Evolutionary conservation across 768 basidiomycete species (phyloP), one percentile per base, ranked within the genome.

Genomic region (Flagelloscypha sp.): DNA sequence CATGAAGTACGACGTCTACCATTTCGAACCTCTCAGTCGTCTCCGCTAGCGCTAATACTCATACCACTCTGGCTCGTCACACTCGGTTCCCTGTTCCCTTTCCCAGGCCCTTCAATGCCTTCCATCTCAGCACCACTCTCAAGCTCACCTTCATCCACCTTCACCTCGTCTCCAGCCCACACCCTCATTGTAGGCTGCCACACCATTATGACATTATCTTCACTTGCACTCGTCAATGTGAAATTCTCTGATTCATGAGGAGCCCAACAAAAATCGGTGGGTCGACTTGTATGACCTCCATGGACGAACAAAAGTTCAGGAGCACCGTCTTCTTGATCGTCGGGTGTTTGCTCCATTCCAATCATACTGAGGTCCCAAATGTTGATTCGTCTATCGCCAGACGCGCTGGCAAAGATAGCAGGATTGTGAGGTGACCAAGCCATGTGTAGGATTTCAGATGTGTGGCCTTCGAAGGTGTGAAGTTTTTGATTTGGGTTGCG

Each of bases 261-360:
- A n/a, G 84, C 89, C 95, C 95, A 98, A 50, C 82, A 84, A 56
- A 98, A 81, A 59, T 99, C 95, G 1, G 87, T 85, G 2, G 90
- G 90, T 22, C 87, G 77, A 19, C 88, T 74, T 3, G 87, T 90
- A 48, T 90, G 87, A 76, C 84, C 95, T 47, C 95, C 95, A 47
- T 99, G 95, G 30, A 97, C 74, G 57, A 99, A 99, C 45, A 98
- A 59, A 39, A 98, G 61, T 57, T 99, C 95, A 1, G 95, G 95
- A 11, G 95, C 92, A 1, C 95, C 95, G 50, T 99, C 95, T 55
- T 99, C 95, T 40, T 90, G 86, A 52, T 99, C 95, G 46, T 99
- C 95, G 3, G 94, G 95, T 2, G 89, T 87, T 57, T 99, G 95
- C 55, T 99, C 95, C 25, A 83, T 74, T 1, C 95, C 95, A 43